These are phyloP conservation scores for Entomortierella beljakovae DNA, from an alignment of 192 early-diverging fungal species.

Conservation along the genomic window DNA sequence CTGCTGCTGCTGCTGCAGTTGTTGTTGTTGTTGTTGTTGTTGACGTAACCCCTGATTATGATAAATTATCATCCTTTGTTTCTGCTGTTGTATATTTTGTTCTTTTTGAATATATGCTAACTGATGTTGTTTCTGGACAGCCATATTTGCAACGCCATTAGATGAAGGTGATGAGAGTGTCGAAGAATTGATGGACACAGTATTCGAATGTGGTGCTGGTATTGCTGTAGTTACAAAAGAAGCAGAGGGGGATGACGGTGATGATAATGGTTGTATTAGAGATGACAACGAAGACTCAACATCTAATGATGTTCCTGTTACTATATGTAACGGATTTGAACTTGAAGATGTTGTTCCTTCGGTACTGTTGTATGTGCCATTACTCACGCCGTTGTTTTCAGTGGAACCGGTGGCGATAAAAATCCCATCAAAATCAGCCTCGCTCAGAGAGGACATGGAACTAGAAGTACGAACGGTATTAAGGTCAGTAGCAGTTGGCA, in stretches of 20 bases:
- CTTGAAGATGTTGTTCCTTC: too few relatives aligned
- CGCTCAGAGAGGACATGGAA: too few relatives aligned
- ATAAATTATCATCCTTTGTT: constrained; percentile 5
- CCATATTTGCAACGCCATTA: neutral
- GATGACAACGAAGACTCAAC: too few relatives aligned
- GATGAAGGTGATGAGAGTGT: neutral
- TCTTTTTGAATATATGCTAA: neutral
- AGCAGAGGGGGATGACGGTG: neutral
- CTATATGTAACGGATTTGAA: too few relatives aligned
- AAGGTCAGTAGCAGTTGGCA: too few relatives aligned
- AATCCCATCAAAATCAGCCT: too few relatives aligned
- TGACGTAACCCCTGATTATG: constrained; percentile 4
- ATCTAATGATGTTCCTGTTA: too few relatives aligned
- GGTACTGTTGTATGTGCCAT: too few relatives aligned
- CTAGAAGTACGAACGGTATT: too few relatives aligned
- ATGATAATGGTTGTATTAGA: too few relatives aligned
- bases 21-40: neutral
- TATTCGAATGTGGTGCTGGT: neutral
- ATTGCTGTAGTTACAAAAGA: neutral
- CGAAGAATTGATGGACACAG: neutral
- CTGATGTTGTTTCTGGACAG: constrained; percentile 13
- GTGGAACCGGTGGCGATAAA: too few relatives aligned
- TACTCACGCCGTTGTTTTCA: too few relatives aligned
- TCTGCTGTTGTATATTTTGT: constrained; percentile 6
- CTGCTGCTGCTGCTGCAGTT: neutral